phyloP scores from a whole-genome alignment of 2,329 filamentous ascomycete species.

The Exophiala alcalophila region DNA sequence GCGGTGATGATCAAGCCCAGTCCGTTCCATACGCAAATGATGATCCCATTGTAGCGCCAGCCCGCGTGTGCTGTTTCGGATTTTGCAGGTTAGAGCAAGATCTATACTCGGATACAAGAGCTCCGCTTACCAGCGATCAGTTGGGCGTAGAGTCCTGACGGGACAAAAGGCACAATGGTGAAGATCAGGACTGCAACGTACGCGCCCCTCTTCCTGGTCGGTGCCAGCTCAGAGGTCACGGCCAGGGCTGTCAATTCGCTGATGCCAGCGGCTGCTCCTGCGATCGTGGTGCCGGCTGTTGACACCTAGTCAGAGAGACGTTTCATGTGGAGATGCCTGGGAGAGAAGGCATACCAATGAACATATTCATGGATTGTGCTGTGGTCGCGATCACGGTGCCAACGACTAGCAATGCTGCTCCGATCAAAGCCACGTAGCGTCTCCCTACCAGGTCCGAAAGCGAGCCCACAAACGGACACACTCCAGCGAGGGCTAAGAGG shows the following conservation, averaged over 20 bases:
- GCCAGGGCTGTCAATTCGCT: slow-evolving; percentile 67
- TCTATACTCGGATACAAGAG: neutral
- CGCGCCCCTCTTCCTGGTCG: slow-evolving; percentile 61
- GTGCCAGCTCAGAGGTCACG: slow-evolving; percentile 65
- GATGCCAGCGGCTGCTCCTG: slow-evolving; percentile 64
- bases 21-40: slow-evolving; percentile 38
- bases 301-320: neutral
- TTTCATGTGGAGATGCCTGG: neutral
- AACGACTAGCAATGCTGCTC: slow-evolving; percentile 53
- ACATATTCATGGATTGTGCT: slow-evolving; percentile 58
- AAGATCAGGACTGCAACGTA: slow-evolving; percentile 61
- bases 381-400: slow-evolving; percentile 60
- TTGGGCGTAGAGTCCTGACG: slow-evolving; percentile 61
- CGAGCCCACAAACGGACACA: slow-evolving; percentile 64
- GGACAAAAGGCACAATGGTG: slow-evolving; percentile 61
- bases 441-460: slow-evolving; percentile 63
- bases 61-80: slow-evolving; percentile 13
- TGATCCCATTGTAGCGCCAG: slow-evolving; percentile 25
- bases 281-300: slow-evolving; percentile 58
- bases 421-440: slow-evolving; percentile 57
- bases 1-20: slow-evolving; percentile 42
- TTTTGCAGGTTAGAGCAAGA: neutral
- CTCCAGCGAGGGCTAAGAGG: slow-evolving; percentile 54
- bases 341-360: slow-evolving; percentile 35
- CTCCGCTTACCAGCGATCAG: slow-evolving; percentile 42